Evolutionary conservation across 75 land plant species (phyloP).

Genomic region (Isoetes taiwanensis): DNA sequence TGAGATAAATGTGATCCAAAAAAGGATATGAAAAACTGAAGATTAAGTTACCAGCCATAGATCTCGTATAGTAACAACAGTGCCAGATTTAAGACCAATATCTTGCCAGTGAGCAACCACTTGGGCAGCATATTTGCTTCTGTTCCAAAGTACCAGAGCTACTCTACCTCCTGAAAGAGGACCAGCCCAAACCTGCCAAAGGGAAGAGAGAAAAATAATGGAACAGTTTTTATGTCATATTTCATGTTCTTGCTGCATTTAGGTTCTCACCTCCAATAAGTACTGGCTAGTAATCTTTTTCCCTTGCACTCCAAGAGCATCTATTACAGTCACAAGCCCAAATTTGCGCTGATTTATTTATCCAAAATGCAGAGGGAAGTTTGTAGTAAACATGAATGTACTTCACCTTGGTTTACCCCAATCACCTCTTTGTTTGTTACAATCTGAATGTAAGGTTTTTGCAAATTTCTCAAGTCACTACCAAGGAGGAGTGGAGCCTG

Average conservation of each 20-base stretch:
- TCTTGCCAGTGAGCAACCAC: not conserved
- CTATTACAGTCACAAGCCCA: too few species aligned
- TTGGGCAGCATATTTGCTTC: not conserved
- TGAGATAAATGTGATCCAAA: not conserved
- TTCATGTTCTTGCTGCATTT: too few species aligned
- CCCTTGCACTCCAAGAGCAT: not conserved
- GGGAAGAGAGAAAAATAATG: not conserved
- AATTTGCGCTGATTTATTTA: too few species aligned
- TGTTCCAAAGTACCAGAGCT: not conserved
- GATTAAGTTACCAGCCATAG: not conserved
- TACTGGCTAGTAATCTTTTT: not conserved
- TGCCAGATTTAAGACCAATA: slow-evolving; percentile 1
- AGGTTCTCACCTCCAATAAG: not conserved
- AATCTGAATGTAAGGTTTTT: not conserved
- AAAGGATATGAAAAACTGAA: not conserved
- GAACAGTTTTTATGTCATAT: too few species aligned
- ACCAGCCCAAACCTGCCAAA: not conserved
- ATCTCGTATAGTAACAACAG: not conserved
- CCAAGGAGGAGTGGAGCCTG: not conserved
- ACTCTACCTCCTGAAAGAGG: slow-evolving; percentile 7
- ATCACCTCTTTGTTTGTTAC: not conserved
- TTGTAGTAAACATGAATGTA: too few species aligned
- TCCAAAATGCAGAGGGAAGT: too few species aligned
- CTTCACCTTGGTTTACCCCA: not conserved
- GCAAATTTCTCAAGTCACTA: not conserved